Conservation (phyloP, 257 asterid species). For the Ilex aquifolium region DNA sequence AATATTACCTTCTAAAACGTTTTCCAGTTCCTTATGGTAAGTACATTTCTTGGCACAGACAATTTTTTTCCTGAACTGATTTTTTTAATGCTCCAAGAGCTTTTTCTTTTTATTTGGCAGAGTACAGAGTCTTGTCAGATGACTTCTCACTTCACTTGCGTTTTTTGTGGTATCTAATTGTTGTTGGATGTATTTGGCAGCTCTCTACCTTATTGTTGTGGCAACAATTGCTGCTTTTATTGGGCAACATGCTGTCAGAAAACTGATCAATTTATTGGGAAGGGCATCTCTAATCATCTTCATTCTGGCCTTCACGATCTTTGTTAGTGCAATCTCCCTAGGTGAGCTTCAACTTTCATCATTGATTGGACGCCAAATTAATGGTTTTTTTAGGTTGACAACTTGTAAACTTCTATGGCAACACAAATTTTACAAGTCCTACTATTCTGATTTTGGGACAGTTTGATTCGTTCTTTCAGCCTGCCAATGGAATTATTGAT, state of each 20-base stretch:
- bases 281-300: conserved; percentile 91
- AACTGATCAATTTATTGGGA: conserved; percentile 57
- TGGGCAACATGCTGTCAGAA: conserved; percentile 85
- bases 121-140: too few relatives aligned
- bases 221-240: conserved; percentile 76
- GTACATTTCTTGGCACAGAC: conserved; percentile 1
- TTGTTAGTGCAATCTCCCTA: conserved; percentile 83
- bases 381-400: too few relatives aligned
- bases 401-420: too few relatives aligned
- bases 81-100: not conserved
- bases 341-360: conserved; percentile 33
- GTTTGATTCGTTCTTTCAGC: not conserved
- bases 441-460: too few relatives aligned
- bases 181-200: conserved; percentile 30
- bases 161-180: not conserved
- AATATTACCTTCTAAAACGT: conserved; percentile 84
- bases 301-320: conserved; percentile 82
- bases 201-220: conserved; percentile 62
- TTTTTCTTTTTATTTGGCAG: too few relatives aligned
- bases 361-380: not conserved
- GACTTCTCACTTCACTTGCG: too few relatives aligned
- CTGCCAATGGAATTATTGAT: not conserved
- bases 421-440: not conserved
- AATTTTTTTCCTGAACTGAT: not conserved
- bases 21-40: conserved; percentile 94